phyloP scores from a whole-genome alignment of 106 monocot species.

The Apostasia ramifera region DNA sequence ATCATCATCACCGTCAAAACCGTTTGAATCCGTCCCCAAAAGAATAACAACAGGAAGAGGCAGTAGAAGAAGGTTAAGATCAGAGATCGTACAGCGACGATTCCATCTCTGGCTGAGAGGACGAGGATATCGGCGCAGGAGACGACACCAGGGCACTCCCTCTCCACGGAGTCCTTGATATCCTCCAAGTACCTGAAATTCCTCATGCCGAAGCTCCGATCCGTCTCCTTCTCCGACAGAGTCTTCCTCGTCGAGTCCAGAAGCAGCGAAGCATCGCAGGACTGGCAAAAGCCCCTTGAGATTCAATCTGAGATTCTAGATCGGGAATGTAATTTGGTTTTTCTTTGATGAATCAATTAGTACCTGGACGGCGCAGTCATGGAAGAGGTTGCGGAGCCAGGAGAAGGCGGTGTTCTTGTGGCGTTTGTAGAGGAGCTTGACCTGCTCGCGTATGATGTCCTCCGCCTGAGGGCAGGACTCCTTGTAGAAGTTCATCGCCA shows the following conservation, averaged over 20 bases:
- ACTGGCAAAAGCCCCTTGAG: slow-evolving; percentile 16
- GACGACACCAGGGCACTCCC: slow-evolving; percentile 81
- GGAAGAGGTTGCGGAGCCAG: slow-evolving; percentile 86
- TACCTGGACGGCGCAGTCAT: slow-evolving; percentile 85
- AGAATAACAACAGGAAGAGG: too few species aligned
- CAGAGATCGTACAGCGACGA: slow-evolving; percentile 33
- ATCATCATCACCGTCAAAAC: too few species aligned
- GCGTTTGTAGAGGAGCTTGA: slow-evolving; percentile 73
- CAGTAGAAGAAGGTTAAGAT: not conserved
- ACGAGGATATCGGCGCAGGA: slow-evolving; percentile 76
- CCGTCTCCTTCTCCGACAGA: slow-evolving; percentile 75
- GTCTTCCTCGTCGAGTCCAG: slow-evolving; percentile 70
- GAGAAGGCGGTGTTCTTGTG: slow-evolving; percentile 96
- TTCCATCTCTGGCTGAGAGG: slow-evolving; percentile 67
- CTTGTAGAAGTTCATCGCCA: slow-evolving; percentile 77
- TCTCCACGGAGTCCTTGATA: slow-evolving; percentile 83
- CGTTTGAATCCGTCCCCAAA: too few species aligned
- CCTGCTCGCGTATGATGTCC: slow-evolving; percentile 76
- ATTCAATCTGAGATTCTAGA: not conserved
- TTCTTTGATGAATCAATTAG: not conserved
- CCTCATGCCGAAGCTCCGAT: slow-evolving; percentile 82
- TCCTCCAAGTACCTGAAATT: slow-evolving; percentile 73
- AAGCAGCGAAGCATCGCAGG: slow-evolving; percentile 75
- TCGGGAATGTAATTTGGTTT: not conserved
- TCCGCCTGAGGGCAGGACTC: slow-evolving; percentile 82